A percentile compares a stretch with the other conserved stretches of the same genome.
Conservation (phyloP, 345 rosid species). For the Aquilaria yunnanensis region DNA sequence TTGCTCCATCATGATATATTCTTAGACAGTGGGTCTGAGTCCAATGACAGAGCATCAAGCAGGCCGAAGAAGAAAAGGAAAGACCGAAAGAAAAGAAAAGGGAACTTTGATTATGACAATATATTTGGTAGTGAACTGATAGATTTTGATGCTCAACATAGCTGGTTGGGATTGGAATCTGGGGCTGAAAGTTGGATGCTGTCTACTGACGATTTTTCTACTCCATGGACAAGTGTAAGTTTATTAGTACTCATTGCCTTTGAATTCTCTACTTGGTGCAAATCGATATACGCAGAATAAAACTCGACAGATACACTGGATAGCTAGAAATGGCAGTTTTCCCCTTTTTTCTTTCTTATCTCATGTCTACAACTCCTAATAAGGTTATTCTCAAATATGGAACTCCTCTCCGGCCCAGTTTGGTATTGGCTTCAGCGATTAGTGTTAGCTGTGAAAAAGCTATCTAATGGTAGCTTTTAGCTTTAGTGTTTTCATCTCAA, state of each 20-base stretch:
- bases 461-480: too few species aligned
- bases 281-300: too few species aligned
- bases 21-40: conserved; percentile 38
- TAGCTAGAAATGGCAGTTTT: too few species aligned
- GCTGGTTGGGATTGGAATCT: conserved; percentile 22
- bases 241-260: neutral
- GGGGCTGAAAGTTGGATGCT: conserved; percentile 65
- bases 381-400: too few species aligned
- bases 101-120: conserved; percentile 28
- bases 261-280: too few species aligned
- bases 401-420: too few species aligned
- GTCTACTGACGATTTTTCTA: conserved; percentile 63
- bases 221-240: conserved; percentile 85
- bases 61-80: conserved; percentile 46
- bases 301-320: too few species aligned
- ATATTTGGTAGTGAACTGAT: conserved; percentile 27
- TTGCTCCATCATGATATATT: conserved; percentile 31
- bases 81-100: conserved; percentile 47
- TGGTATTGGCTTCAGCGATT: too few species aligned
- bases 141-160: conserved; percentile 25
- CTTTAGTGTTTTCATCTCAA: too few species aligned
- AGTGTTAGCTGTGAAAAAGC: too few species aligned
- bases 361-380: too few species aligned
- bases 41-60: conserved; percentile 30
- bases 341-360: too few species aligned